Conservation (phyloP, 441 rosid species). For the Adansonia grandidieri region DNA sequence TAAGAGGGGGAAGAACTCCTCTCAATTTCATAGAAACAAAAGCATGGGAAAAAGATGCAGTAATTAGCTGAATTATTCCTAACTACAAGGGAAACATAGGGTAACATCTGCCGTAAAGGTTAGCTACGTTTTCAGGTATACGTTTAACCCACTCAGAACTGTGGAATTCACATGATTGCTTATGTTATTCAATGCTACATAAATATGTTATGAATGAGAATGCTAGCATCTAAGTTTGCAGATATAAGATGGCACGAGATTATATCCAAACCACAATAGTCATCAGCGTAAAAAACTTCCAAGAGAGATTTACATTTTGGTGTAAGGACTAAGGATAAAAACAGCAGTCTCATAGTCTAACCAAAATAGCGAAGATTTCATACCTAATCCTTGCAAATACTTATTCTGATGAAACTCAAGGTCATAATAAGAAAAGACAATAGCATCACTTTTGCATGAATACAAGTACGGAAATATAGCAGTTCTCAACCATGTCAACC, state of each 20-base stretch:
- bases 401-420: not conserved
- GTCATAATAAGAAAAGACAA: not conserved
- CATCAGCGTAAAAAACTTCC: not conserved
- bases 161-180: not conserved
- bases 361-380: not conserved
- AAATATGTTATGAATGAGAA: not conserved
- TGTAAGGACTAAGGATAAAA: not conserved
- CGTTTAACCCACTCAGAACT: conserved; percentile 12
- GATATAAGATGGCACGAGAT: conserved; percentile 18
- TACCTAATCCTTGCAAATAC: not conserved
- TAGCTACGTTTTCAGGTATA: not conserved
- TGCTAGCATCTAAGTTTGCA: not conserved
- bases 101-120: not conserved
- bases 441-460: not conserved
- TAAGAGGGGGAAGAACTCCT: conserved; percentile 21
- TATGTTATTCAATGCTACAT: not conserved
- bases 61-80: not conserved
- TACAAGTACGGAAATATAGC: not conserved
- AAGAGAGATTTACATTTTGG: conserved; percentile 1
- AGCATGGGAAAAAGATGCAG: not conserved
- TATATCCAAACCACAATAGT: conserved; percentile 1
- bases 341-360: not conserved
- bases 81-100: not conserved
- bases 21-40: conserved; percentile 1
- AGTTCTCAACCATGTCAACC: conserved; percentile 12